Percentiles rank a stretch among this genome's conserved stretches.
Conservation (phyloP, 495 filamentous ascomycete species). For the Ramalina peruviana region DNA sequence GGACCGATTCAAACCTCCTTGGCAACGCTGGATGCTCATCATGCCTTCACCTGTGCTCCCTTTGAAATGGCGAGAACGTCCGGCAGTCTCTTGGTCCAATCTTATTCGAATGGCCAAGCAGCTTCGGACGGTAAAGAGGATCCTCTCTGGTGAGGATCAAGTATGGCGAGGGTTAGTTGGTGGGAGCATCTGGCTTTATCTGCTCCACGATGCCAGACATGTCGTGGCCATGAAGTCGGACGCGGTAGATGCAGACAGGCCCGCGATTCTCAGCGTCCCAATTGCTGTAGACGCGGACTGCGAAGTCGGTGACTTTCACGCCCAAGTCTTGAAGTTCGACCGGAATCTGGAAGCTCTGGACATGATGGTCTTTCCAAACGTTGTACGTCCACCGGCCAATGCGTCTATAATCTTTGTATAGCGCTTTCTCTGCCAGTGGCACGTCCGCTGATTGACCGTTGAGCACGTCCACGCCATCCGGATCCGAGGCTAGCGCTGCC, state of each 20-base stretch:
- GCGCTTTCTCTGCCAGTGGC: background rate
- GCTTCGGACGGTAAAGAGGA: no score
- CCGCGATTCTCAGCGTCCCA: conserved; percentile 24
- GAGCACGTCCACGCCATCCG: background rate
- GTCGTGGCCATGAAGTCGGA: conserved; percentile 29
- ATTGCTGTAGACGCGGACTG: conserved; percentile 32
- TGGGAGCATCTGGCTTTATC: background rate
- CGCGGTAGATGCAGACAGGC: conserved; percentile 33
- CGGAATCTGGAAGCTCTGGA: conserved; percentile 27
- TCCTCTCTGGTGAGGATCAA: no score
- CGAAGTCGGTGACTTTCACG: conserved; percentile 28
- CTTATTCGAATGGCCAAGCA: no score
- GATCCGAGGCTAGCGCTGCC: background rate
- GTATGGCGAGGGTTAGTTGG: no score
- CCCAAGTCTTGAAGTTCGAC: conserved; percentile 22
- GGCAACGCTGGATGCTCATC: background rate
- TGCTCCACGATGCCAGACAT: background rate
- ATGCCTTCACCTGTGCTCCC: background rate
- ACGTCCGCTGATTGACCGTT: background rate
- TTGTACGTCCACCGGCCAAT: conserved; percentile 33
- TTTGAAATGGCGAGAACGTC: background rate
- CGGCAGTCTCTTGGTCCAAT: no score
- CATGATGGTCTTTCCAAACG: conserved; percentile 18
- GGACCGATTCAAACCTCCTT: no score
- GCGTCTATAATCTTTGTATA: conserved; percentile 17